Evolutionary conservation across 306 rosid species (phyloP).

Genomic region (Citrullus mucosospermus): DNA sequence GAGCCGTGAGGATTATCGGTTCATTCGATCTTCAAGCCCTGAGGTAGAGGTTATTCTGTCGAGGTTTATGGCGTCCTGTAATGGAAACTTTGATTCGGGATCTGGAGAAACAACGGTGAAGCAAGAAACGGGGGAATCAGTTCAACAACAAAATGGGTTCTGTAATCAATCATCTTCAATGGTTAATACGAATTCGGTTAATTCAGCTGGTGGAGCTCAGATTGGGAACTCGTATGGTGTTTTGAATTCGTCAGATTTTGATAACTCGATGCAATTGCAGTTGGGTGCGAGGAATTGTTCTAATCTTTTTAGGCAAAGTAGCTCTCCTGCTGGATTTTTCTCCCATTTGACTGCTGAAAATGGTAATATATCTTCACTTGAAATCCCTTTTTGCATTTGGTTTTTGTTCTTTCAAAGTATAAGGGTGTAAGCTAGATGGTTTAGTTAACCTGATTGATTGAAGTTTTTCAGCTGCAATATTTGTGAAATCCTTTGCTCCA

Average conservation of each 20-base stretch:
- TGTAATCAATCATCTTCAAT: constrained; percentile 18
- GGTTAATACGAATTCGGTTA: neutral
- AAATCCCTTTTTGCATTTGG: neutral
- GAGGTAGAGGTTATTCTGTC: constrained; percentile 41
- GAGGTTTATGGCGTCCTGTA: constrained; percentile 35
- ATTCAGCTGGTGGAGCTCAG: constrained; percentile 7
- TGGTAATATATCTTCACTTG: constrained; percentile 27
- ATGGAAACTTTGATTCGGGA: constrained; percentile 23
- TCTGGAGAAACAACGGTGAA: constrained; percentile 26
- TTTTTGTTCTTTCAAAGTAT: neutral
- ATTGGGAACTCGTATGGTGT: constrained; percentile 31
- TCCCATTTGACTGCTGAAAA: constrained; percentile 25
- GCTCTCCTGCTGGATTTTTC: constrained; percentile 63
- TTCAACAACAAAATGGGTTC: constrained; percentile 21
- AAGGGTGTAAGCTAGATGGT: neutral
- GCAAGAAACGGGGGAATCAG: constrained; percentile 37
- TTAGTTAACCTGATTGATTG: neutral
- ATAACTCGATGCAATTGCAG: constrained; percentile 19
- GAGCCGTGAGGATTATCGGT: constrained; percentile 10
- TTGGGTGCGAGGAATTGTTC: constrained; percentile 24
- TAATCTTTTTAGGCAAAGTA: constrained; percentile 46
- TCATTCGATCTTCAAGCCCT: constrained; percentile 38
- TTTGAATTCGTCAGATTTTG: constrained; percentile 18
- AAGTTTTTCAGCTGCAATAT: neutral
- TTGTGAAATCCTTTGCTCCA: neutral